phyloP scores from a whole-genome alignment of 2,329 filamentous ascomycete species.

The Ascomycota sp. region DNA sequence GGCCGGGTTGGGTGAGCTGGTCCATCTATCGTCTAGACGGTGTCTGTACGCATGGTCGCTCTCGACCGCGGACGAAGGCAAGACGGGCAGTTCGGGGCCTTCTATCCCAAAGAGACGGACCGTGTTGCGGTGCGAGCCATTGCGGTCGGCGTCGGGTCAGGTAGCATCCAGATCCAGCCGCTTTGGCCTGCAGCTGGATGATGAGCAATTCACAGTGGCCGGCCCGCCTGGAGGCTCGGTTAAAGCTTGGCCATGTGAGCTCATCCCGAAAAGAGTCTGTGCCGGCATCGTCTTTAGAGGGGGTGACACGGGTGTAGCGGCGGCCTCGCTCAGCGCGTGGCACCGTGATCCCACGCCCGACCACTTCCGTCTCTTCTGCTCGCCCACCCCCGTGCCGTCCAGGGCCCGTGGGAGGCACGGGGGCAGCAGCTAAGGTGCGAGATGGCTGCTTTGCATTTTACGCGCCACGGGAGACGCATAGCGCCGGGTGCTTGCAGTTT shows the following conservation, averaged over 20 bases:
- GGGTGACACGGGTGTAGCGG: background rate
- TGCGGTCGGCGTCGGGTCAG: no score
- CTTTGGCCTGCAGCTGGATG: background rate
- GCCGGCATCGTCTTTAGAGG: background rate
- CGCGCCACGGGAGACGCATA: background rate
- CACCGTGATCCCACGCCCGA: background rate
- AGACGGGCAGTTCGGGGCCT: no score
- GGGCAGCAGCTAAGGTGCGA: background rate
- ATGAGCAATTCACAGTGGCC: background rate
- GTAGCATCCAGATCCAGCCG: background rate
- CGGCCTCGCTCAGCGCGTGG: background rate
- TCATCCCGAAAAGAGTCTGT: background rate
- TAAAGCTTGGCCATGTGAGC: background rate
- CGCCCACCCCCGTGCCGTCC: background rate
- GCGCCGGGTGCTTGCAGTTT: slow-evolving; percentile 1
- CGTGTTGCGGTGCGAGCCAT: background rate
- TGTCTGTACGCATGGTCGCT: no score
- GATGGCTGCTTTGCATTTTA: no score
- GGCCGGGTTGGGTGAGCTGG: no score
- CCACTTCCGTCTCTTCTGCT: no score
- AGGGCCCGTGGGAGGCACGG: background rate
- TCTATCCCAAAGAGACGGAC: background rate
- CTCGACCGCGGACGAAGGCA: no score
- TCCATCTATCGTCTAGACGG: no score
- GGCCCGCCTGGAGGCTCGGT: background rate